Conservation (phyloP, 129 eudicot genomes). For the Saposhnikovia divaricata region DNA sequence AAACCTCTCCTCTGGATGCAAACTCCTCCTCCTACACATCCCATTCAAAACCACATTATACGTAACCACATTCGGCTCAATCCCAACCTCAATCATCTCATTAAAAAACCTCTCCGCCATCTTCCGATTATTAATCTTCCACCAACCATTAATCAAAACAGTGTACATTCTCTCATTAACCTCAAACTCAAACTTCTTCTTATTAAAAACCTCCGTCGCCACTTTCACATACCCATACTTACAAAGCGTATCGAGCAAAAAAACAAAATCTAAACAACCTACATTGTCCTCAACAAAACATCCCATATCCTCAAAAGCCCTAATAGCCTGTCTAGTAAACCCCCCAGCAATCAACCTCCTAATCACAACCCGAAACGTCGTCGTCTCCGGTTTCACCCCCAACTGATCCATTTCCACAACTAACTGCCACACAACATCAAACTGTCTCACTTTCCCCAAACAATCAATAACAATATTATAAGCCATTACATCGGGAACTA, state of each 20-base stretch:
- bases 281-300: slow-evolving; percentile 36
- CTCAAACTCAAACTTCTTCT: slow-evolving; percentile 37
- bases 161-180: slow-evolving; percentile 56
- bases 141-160: slow-evolving; percentile 66
- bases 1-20: slow-evolving; percentile 76
- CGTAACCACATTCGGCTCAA: slow-evolving; percentile 81
- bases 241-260: slow-evolving; percentile 72
- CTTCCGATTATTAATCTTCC: slow-evolving; percentile 34
- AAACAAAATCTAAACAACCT: slow-evolving; percentile 22
- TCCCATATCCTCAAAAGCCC: slow-evolving; percentile 69
- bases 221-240: slow-evolving; percentile 69
- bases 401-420: slow-evolving; percentile 51
- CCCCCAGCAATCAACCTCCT: slow-evolving; percentile 76
- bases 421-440: slow-evolving; percentile 80
- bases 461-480: slow-evolving; percentile 61
- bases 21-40: slow-evolving; percentile 72
- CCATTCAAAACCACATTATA: slow-evolving; percentile 83
- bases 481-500: slow-evolving; percentile 27
- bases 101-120: slow-evolving; percentile 62
- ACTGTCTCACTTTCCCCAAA: slow-evolving; percentile 57
- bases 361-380: slow-evolving; percentile 54
- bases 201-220: slow-evolving; percentile 74
- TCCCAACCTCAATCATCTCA: slow-evolving; percentile 67
- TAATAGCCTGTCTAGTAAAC: slow-evolving; percentile 62
- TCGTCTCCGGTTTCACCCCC: slow-evolving; percentile 32